Conservation (phyloP, 2,329 filamentous ascomycete genomes). For the Immersiporthe knoxdaviesiana region DNA sequence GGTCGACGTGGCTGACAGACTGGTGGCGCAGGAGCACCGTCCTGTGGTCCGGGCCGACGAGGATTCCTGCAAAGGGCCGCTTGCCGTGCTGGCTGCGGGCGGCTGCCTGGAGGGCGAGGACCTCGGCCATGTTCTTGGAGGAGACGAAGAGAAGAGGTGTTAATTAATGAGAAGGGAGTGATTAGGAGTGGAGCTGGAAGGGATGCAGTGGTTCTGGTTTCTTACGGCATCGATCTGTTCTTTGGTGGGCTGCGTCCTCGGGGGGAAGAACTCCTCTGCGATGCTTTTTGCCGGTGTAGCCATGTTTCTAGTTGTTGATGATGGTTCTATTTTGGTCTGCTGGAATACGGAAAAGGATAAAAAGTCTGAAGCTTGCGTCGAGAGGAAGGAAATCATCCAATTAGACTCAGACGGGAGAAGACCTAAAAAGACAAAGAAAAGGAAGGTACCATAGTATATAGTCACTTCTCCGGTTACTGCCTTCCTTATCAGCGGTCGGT, state of each 20-base stretch:
- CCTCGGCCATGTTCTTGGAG: constrained; percentile 24
- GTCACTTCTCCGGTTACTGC: not conserved
- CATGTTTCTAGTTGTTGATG: not conserved
- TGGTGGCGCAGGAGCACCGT: constrained; percentile 52
- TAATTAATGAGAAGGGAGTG: not conserved
- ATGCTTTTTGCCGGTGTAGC: not conserved
- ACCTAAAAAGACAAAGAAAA: too few species aligned
- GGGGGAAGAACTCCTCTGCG: constrained; percentile 23
- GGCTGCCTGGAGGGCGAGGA: constrained; percentile 18
- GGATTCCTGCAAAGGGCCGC: constrained; percentile 42
- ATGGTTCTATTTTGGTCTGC: not conserved
- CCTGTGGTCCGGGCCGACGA: constrained; percentile 53
- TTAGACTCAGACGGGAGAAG: not conserved
- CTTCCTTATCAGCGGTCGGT: constrained; percentile 16
- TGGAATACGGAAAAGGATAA: not conserved
- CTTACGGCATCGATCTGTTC: constrained; percentile 23
- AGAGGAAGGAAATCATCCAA: not conserved
- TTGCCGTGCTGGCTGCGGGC: constrained; percentile 25
- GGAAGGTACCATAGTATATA: not conserved
- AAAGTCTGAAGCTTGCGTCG: not conserved
- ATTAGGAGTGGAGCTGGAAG: not conserved
- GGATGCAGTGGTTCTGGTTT: not conserved
- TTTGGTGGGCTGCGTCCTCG: constrained; percentile 19
- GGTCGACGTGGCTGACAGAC: constrained; percentile 56
- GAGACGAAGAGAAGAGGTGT: not conserved